Evolutionary conservation across 768 basidiomycete genomes (phyloP), one percentile per base, ranked within the genome.

Genomic region (Auricularia sp.): DNA sequence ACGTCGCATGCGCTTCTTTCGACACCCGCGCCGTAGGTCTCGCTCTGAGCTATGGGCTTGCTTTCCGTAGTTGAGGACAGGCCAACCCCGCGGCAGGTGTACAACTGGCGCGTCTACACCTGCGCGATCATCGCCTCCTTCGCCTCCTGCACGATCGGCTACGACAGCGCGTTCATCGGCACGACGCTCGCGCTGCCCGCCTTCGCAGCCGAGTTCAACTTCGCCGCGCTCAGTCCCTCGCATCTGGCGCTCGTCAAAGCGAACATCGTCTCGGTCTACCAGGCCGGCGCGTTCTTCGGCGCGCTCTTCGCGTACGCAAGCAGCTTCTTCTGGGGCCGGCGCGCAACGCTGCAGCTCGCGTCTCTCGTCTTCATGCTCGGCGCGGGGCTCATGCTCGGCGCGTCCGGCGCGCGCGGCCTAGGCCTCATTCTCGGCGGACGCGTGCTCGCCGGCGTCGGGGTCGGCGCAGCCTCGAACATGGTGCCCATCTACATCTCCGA

Each of bases 391-490:
- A 75, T 36, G 78, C 81, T n/a, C 71, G 79, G 21, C 74, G 72
- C 23, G 76, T 79, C 64, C 81, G 81, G 1, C 70, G 39, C 7
- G 8, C 39, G 39, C 12, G 39, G 39, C 39, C 39, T 42, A 42
- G 39, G 39, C 2, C 12, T 42, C 8, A 42, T 42, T 42, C 39
- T 90, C 58, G 85, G 82, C 7, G 83, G 88, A n/a, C 81, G 89
- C 23, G 87, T 91, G 73, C 72, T 91, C 62, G 84, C 91, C 64
- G 90, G 89, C 12, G 70, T 84, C 35, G 88, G 87, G 16, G 89
- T 91, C 1, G 88, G 89, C 2, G 74, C 89, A 1, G 90, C 90
- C 18, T 83, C 87, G 3, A 89, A 89, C 67, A 82, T 90, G 62
- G 68, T 47, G 72, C 76, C 79, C 5, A 75, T 78, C 59, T 80